Percentiles rank a stretch among this genome's conserved stretches.
Conservation (phyloP, 495 filamentous ascomycete species). For the Lineolata rhizophorae region DNA sequence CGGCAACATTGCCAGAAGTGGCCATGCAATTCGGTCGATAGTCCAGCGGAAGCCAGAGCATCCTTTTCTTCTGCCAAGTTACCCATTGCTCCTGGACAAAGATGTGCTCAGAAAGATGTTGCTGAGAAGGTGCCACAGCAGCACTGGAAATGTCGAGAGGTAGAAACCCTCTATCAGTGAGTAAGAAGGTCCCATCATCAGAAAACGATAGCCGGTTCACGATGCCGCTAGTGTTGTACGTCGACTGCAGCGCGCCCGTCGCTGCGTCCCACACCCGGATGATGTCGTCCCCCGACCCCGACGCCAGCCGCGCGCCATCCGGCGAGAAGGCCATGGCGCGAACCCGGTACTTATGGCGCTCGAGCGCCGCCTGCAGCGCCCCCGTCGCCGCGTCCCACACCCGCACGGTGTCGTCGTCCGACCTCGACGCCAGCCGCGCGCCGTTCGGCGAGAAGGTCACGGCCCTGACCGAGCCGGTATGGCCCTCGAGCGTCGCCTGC, state of each 20-base stretch:
- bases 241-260: neutral
- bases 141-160: neutral
- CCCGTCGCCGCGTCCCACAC: neutral
- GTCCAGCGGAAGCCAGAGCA: constrained; percentile 1
- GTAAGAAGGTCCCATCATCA: constrained; percentile 2
- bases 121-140: neutral
- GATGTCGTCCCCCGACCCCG: constrained; percentile 1
- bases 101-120: neutral
- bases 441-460: constrained; percentile 3
- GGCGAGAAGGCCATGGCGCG: neutral
- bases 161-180: constrained; percentile 1
- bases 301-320: neutral
- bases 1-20: neutral
- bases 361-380: neutral
- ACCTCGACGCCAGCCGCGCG: constrained; percentile 1
- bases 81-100: constrained; percentile 2
- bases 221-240: neutral
- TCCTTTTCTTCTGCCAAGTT: neutral
- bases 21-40: neutral
- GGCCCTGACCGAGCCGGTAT: constrained; percentile 1
- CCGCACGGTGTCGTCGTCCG: constrained; percentile 1
- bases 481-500: neutral
- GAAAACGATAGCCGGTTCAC: constrained; percentile 1
- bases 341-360: neutral
- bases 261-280: no score